Percentiles rank a stretch among this genome's conserved stretches.
Evolutionary conservation across 805 yeast species (phyloP).

Genomic region (Nematodospora valgi): DNA sequence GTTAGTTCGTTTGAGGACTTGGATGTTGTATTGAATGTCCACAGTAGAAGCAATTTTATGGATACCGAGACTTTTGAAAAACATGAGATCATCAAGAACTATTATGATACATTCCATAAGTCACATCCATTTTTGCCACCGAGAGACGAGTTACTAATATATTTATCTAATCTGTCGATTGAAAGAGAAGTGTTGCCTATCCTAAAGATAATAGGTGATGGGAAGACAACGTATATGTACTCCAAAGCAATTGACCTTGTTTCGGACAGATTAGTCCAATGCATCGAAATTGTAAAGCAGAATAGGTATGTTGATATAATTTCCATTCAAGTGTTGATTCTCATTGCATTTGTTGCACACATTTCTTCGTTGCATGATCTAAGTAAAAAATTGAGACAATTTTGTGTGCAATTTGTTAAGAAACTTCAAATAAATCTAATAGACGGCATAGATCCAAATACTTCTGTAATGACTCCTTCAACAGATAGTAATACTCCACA

Average conservation of each 20-base stretch:
- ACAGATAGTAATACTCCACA: conserved; percentile 1
- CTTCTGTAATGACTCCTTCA: conserved; percentile 1
- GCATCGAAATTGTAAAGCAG: conserved; percentile 12
- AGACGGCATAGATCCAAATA: conserved; percentile 18
- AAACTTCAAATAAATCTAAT: conserved; percentile 36
- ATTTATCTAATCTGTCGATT: conserved; percentile 27
- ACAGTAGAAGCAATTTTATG: conserved; percentile 8
- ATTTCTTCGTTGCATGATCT: conserved; percentile 50
- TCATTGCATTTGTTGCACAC: conserved; percentile 44
- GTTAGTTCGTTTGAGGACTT: conserved; percentile 9
- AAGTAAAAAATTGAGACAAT: conserved; percentile 39
- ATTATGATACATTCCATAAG: conserved; percentile 17
- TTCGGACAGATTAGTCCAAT: conserved; percentile 17
- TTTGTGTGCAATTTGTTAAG: conserved; percentile 36
- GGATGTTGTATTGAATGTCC: conserved; percentile 4
- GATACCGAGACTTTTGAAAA: conserved; percentile 10
- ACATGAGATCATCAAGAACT: conserved; percentile 10
- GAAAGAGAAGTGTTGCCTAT: conserved; percentile 42
- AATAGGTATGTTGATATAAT: conserved; percentile 34
- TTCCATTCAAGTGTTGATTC: conserved; percentile 39
- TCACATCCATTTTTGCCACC: conserved; percentile 50
- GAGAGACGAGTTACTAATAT: conserved; percentile 27
- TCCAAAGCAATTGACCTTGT: conserved; percentile 12
- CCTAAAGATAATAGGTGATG: conserved; percentile 50
- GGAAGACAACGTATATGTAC: conserved; percentile 28